Evolutionary conservation across 2,329 filamentous ascomycete genomes (phyloP).

Genomic region (Sporothrix variecibatus): DNA sequence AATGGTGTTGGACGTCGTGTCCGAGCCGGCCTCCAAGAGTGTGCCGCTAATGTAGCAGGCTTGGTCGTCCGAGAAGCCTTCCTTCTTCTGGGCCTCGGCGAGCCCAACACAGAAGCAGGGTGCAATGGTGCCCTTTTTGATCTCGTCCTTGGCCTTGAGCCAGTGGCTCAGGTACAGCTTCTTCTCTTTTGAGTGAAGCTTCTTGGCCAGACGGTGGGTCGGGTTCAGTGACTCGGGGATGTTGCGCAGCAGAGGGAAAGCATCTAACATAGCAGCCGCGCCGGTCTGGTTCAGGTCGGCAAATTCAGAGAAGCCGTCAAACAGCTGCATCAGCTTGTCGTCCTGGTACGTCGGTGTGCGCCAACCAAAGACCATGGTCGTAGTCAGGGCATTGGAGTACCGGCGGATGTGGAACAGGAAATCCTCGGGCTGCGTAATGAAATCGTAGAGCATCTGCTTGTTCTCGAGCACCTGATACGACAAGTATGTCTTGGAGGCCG

Average conservation of each 20-base stretch:
- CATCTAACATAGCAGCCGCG: constrained; percentile 21
- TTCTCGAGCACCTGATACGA: constrained; percentile 59
- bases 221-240: constrained; percentile 49
- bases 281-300: constrained; percentile 19
- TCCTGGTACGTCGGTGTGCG: constrained; percentile 28
- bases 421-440: constrained; percentile 41
- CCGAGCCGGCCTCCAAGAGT: constrained; percentile 44
- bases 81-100: constrained; percentile 30
- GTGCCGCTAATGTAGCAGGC: constrained; percentile 40
- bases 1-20: constrained; percentile 46
- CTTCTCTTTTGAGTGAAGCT: constrained; percentile 48
- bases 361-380: constrained; percentile 32
- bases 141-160: constrained; percentile 43
- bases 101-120: constrained; percentile 23
- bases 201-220: constrained; percentile 42
- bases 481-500: constrained; percentile 50
- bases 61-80: constrained; percentile 38
- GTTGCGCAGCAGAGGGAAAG: constrained; percentile 33
- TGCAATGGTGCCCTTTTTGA: constrained; percentile 36
- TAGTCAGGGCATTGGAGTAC: constrained; percentile 29
- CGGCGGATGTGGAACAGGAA: constrained; percentile 35
- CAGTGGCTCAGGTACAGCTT: constrained; percentile 45
- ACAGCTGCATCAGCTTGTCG: constrained; percentile 28
- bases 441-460: constrained; percentile 53
- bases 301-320: constrained; percentile 23